phyloP scores from a whole-genome alignment of 176 grass and related monocot genomes.

The Carex scoparia region DNA sequence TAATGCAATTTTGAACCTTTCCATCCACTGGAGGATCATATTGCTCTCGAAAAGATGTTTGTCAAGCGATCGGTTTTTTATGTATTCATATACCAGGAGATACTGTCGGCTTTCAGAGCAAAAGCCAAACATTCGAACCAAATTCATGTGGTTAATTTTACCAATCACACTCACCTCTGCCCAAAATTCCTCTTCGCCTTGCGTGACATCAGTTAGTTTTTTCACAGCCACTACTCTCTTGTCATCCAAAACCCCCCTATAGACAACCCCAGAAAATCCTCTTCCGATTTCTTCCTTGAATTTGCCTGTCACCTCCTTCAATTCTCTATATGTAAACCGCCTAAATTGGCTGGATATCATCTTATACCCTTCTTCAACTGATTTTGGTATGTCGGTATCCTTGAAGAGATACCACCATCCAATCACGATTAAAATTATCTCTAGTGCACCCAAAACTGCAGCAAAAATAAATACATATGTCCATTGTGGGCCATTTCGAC shows the following conservation, averaged over 20 bases:
- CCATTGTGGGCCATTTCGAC: conserved; percentile 41
- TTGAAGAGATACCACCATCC: conserved; percentile 39
- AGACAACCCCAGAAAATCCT: conserved; percentile 33
- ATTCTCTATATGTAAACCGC: conserved; percentile 43
- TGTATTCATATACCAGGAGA: conserved; percentile 62
- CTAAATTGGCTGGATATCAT: conserved; percentile 37
- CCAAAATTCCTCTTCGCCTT: conserved; percentile 50
- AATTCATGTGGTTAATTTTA: conserved; percentile 73
- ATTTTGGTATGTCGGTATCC: conserved; percentile 17
- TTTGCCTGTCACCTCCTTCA: conserved; percentile 36
- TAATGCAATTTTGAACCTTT: conserved; percentile 58
- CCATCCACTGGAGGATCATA: conserved; percentile 38
- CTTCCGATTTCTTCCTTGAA: conserved; percentile 51
- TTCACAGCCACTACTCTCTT: conserved; percentile 48
- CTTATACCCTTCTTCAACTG: conserved; percentile 42
- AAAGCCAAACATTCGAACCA: conserved; percentile 70
- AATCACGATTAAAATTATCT: conserved; percentile 1
- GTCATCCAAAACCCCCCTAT: conserved; percentile 37
- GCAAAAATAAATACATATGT: conserved; percentile 53
- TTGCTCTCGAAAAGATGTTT: conserved; percentile 40
- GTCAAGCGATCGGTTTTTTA: conserved; percentile 67
- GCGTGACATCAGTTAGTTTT: conserved; percentile 27
- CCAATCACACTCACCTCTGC: conserved; percentile 50
- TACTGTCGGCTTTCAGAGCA: conserved; percentile 53
- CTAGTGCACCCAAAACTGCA: conserved; percentile 13